Evolutionary conservation across 1,139 yeast species (phyloP).

Genomic region (Pneumocystis oryctolagi): DNA sequence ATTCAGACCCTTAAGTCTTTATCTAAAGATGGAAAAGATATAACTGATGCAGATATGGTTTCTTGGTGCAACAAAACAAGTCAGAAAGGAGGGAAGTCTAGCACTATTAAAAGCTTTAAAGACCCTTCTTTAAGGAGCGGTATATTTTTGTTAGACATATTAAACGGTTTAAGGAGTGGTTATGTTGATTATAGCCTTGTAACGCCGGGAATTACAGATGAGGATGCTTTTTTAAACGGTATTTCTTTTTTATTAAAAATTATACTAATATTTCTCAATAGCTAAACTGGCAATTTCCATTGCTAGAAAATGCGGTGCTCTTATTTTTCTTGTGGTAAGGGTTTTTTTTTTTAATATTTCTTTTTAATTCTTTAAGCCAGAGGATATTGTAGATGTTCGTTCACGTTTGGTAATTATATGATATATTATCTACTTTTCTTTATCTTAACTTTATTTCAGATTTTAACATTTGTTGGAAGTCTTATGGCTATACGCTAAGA

Average conservation of each 20-base stretch:
- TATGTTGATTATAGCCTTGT: conserved; percentile 93
- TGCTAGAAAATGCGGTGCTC: conserved; percentile 94
- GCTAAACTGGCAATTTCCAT: conserved; percentile 95
- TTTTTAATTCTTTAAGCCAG: conserved; percentile 37
- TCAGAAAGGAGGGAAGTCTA: conserved; percentile 61
- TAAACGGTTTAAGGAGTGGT: conserved; percentile 90
- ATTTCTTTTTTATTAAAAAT: not conserved
- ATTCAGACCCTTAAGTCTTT: conserved; percentile 64
- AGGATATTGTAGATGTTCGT: conserved; percentile 92
- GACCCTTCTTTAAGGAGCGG: conserved; percentile 66
- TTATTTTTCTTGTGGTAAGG: conserved; percentile 68
- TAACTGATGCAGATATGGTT: conserved; percentile 72
- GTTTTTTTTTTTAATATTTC: not conserved
- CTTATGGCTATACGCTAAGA: conserved; percentile 39
- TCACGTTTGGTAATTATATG: conserved; percentile 42
- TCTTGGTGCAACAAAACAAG: conserved; percentile 88
- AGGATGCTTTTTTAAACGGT: conserved; percentile 68
- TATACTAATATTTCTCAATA: not conserved
- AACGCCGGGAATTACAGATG: conserved; percentile 59
- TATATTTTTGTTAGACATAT: conserved; percentile 70
- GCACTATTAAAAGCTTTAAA: conserved; percentile 64
- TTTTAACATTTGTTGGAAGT: conserved; percentile 86
- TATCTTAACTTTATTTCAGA: conserved; percentile 19
- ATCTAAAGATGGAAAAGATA: conserved; percentile 55
- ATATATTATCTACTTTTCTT: not conserved